Evolutionary conservation across 2,329 filamentous ascomycete species (phyloP).

Genomic region (Phialophora verrucosa): DNA sequence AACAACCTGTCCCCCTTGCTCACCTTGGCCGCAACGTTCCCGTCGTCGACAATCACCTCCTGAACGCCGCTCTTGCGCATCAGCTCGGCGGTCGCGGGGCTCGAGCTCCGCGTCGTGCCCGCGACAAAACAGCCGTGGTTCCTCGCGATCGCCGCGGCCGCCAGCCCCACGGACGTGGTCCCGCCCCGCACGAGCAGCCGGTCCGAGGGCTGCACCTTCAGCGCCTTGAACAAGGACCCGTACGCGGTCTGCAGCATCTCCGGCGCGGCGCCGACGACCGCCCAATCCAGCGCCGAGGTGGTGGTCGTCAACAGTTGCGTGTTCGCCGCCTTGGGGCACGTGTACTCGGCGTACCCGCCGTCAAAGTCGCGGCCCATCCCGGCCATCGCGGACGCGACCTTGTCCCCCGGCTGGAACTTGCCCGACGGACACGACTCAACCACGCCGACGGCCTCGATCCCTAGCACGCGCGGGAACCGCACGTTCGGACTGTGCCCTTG

Average conservation of each 20-base stretch:
- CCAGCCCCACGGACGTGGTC: slow-evolving; percentile 56
- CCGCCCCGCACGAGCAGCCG: slow-evolving; percentile 57
- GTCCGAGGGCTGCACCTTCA: slow-evolving; percentile 50
- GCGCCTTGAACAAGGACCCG: slow-evolving; percentile 50
- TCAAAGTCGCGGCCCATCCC: slow-evolving; percentile 56
- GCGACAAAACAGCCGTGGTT: slow-evolving; percentile 48
- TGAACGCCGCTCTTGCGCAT: slow-evolving; percentile 50
- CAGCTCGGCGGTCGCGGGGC: slow-evolving; percentile 44
- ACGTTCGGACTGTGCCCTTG: slow-evolving; percentile 52
- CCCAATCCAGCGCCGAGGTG: slow-evolving; percentile 49
- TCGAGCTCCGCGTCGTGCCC: slow-evolving; percentile 49
- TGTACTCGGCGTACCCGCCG: slow-evolving; percentile 59
- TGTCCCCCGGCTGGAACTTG: slow-evolving; percentile 48
- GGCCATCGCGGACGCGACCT: slow-evolving; percentile 57
- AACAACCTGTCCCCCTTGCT: slow-evolving; percentile 36
- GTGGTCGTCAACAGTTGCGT: slow-evolving; percentile 45
- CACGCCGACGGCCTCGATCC: slow-evolving; percentile 55
- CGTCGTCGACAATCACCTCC: slow-evolving; percentile 54
- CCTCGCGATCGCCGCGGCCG: slow-evolving; percentile 55
- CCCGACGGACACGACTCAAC: slow-evolving; percentile 46
- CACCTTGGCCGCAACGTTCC: slow-evolving; percentile 48
- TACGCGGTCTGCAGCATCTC: slow-evolving; percentile 61
- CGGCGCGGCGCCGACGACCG: slow-evolving; percentile 54
- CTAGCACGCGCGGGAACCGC: slow-evolving; percentile 52
- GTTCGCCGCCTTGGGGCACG: slow-evolving; percentile 50